Evolutionary conservation across 169 alveolate genomes (phyloP).

Genomic region (Plasmodium reichenowi): DNA sequence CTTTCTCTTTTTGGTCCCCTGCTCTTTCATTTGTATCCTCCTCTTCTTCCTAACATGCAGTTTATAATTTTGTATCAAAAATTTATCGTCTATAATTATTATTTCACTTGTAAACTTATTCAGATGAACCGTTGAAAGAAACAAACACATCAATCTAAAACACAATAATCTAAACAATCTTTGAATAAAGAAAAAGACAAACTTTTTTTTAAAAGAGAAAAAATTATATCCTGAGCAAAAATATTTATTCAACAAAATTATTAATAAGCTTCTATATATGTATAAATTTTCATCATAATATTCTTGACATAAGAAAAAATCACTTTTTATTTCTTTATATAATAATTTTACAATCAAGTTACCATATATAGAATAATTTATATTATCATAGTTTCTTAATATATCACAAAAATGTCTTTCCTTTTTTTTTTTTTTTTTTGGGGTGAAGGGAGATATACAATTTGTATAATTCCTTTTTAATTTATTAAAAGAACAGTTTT

Average conservation of each 20-base stretch:
- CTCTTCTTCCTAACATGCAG: constrained; percentile 1
- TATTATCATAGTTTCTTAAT: background rate
- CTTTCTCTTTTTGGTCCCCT: background rate
- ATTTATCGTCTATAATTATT: constrained; percentile 27
- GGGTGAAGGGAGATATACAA: no score
- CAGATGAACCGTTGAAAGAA: constrained; percentile 28
- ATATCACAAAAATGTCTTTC: background rate
- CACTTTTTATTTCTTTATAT: constrained; percentile 66
- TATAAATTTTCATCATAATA: constrained; percentile 40
- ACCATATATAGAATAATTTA: background rate
- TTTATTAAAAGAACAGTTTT: no score
- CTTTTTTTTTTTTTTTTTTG: no score
- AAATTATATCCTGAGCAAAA: constrained; percentile 10
- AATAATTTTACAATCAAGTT: constrained; percentile 40
- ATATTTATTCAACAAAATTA: constrained; percentile 30
- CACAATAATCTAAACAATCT: constrained; percentile 60
- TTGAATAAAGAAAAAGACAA: constrained; percentile 49
- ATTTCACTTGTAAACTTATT: constrained; percentile 64
- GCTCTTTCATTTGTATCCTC: background rate
- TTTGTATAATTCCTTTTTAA: background rate
- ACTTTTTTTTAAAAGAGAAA: constrained; percentile 40
- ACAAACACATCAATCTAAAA: constrained; percentile 54
- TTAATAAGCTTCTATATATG: constrained; percentile 44
- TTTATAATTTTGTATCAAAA: constrained; percentile 14
- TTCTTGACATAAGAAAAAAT: constrained; percentile 39